These are phyloP conservation scores for Schizophyllum commune DNA, from an alignment of 1,284 basidiomycete species.

Conservation along the genomic window DNA sequence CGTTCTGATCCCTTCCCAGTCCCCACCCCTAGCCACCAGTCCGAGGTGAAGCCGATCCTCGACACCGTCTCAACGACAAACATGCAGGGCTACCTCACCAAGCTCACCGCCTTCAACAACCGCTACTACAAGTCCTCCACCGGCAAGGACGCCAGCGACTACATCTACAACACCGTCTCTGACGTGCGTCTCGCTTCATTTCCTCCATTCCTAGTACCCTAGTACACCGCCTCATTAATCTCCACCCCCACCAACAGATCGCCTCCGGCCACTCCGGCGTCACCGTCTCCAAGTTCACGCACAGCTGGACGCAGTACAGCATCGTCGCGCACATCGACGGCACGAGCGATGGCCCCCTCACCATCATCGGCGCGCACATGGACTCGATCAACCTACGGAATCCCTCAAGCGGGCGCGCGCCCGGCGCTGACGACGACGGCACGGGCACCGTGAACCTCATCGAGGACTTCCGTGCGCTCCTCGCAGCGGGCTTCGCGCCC, in stretches of 20 bases:
- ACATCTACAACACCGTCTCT: constrained; percentile 27
- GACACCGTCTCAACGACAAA: constrained; percentile 6
- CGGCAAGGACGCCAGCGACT: constrained; percentile 20
- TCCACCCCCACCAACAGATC: constrained; percentile 21
- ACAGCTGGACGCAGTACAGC: constrained; percentile 29
- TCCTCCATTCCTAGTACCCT: constrained; percentile 27
- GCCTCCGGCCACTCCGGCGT: constrained; percentile 32
- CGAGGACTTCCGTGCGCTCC: constrained; percentile 33
- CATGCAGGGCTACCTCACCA: constrained; percentile 18
- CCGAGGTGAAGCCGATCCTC: constrained; percentile 16
- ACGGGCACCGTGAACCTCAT: constrained; percentile 32
- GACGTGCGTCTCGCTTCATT: constrained; percentile 21
- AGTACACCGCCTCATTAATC: constrained; percentile 24
- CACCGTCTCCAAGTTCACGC: constrained; percentile 45
- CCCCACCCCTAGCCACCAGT: constrained; percentile 22
- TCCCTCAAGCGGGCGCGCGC: background rate
- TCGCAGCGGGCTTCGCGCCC: constrained; percentile 35
- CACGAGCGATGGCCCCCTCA: constrained; percentile 20
- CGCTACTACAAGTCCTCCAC: constrained; percentile 47
- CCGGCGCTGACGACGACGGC: constrained; percentile 9
- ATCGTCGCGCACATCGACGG: constrained; percentile 4
- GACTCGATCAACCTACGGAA: constrained; percentile 12
- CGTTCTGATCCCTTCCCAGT: constrained; percentile 9
- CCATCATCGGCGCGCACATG: constrained; percentile 43
- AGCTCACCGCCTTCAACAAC: constrained; percentile 34